Evolutionary conservation across 805 yeast genomes (phyloP).

Genomic region (Starmerella bombicola): DNA sequence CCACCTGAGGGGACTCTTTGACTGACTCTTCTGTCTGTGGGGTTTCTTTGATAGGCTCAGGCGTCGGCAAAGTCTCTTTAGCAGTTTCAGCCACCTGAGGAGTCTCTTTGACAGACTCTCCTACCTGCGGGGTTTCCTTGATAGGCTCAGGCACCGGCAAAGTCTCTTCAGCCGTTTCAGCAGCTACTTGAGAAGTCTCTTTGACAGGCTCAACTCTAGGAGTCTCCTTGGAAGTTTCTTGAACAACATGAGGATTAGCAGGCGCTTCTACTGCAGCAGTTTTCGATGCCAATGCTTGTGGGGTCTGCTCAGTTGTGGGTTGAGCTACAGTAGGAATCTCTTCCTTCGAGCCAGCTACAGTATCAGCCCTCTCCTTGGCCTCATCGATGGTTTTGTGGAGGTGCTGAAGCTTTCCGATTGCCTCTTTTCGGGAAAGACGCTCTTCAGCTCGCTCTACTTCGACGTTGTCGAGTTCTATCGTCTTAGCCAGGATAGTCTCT

Average conservation of each 20-base stretch:
- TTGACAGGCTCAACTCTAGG: background rate
- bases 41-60: background rate
- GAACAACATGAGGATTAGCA: background rate
- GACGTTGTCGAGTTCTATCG: constrained; percentile 28
- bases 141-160: background rate
- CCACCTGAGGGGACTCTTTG: background rate
- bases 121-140: background rate
- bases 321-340: background rate
- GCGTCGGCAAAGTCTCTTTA: background rate
- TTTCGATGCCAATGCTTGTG: background rate
- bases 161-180: background rate
- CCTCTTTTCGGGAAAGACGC: constrained; percentile 26
- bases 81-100: background rate
- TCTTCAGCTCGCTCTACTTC: constrained; percentile 28
- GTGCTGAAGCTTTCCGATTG: constrained; percentile 27
- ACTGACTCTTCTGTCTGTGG: background rate
- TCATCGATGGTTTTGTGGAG: constrained; percentile 26
- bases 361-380: constrained; percentile 9
- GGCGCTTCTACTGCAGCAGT: background rate
- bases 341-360: background rate
- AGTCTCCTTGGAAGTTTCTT: background rate
- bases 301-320: background rate
- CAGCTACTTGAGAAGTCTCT: background rate
- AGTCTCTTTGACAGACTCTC: background rate
- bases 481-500: constrained; percentile 28